Evolutionary conservation across 306 rosid species (phyloP), one percentile per base, ranked within the genome.

Genomic region (Gillenia trifoliata): DNA sequence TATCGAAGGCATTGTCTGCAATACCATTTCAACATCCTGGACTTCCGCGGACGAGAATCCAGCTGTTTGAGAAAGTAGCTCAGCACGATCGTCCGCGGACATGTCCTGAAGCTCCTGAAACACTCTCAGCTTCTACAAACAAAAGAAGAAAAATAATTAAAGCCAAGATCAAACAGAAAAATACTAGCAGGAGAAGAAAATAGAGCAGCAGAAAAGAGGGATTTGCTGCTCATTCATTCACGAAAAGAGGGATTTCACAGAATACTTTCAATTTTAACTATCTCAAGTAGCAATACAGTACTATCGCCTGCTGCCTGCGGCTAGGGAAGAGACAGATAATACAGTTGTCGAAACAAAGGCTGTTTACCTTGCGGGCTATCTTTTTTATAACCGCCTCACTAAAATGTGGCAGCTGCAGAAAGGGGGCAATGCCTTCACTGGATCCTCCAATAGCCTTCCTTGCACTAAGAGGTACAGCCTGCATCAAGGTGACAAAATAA

Each of bases 391-490:
- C 89, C 31, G 88, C 81, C 86, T 95, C 99, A 59, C 81, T 92
- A 71, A 92, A 84, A 88, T 95, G 99, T 4, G 98, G 99, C 81
- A 95, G 79, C 96, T 95, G 98, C 77, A 95, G 81, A 86, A 95
- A 95, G 22, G 98, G 96, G 72, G 99, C 99, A 86, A 77, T 86
- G 75, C 99, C 99, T 85, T 92, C 97, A 61, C 97, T 87, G 62
- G 93, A 89, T 74, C 97, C 99, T 71, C 99, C 95, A 26, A 86
- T 88, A 66, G 92, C 79, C 86, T 94, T 94, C 73, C 90, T 92
- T 68, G 99, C 86, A 75, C 94, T 82, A 41, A 94, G 96, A 81
- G 99, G 97, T 82, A 92, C 97, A 86, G 96, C 99, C 97, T 94
- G 84, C 82, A 83, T 57, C 63, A 68, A 71, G 47, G 62, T 41